Base-by-base conservation (phyloP, 2,329 filamentous ascomycete genomes). In the Plenodomus tracheiphilus region DNA sequence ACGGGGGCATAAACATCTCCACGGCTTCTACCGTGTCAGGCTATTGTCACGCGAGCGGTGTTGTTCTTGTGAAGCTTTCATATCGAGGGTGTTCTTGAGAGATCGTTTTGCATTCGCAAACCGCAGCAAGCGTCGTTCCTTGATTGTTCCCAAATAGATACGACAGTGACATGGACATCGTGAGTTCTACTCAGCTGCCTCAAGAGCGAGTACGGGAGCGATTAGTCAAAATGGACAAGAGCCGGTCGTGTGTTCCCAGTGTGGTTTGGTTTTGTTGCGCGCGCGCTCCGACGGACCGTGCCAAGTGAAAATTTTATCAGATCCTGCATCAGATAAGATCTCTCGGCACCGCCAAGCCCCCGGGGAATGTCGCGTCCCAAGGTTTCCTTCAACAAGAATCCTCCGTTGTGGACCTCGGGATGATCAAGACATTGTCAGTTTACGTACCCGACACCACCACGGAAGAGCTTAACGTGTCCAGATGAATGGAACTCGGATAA, bases 291-390 rank as follows among this genome's bases (percentile, higher is more conserved):
- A 21, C 32, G 36, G 43, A 39, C 18, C 43, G 37, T 34, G 25
- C 18, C 30, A 19, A 20, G 18, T 38, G 37, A 46, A 39, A 40
- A 34, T 46, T 46, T 46, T 39, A 39, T 46, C 43, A 46, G 43
- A 46, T 46, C 25, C 37, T 40, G 43, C 43, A 32, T 32, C 9
- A 28, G 43, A 46, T 46, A 46, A 46, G 25, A 32, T 37, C 4
- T 28, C 4, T 15, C 6, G 13, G 28, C 28, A 32, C 13, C 7
- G 28, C 28, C 28, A 32, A 32, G 28, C 8, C 11, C 4, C 15
- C 13, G 28, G 22, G 13, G 6, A 15, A 32, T 32, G 11, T 15
- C 28, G 28, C 13, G n/a, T n/a, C n/a, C n/a, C n/a, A n/a, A n/a
- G n/a, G n/a, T 32, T 32, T 15, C 28, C 4, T 32, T 15, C 13